Conservation (phyloP, 1,284 basidiomycete species). For the Ustilago trichophora region DNA sequence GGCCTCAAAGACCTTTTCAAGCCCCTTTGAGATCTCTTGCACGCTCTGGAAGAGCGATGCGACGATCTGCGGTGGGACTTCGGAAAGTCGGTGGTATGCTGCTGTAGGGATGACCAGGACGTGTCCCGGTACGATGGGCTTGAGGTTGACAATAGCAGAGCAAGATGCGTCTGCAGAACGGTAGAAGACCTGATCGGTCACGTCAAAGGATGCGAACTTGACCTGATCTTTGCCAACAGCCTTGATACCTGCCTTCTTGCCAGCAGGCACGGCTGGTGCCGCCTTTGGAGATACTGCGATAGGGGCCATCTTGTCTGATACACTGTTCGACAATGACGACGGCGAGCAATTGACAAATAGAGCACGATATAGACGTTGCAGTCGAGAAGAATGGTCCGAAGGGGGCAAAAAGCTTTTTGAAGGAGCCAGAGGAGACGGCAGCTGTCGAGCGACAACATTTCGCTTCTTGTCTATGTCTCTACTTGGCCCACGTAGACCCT, state of each 20-base stretch:
- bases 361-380: conserved; percentile 20
- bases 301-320: conserved; percentile 25
- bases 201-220: conserved; percentile 50
- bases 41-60: conserved; percentile 55
- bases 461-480: neutral
- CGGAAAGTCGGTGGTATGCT: conserved; percentile 46
- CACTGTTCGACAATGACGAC: neutral
- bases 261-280: conserved; percentile 16
- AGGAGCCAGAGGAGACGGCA: neutral
- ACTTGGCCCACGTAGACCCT: neutral
- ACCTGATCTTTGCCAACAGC: conserved; percentile 4
- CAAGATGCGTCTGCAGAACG: conserved; percentile 18
- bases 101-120: conserved; percentile 59
- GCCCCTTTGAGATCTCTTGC: conserved; percentile 46
- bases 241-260: neutral
- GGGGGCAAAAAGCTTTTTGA: conserved; percentile 27
- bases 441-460: conserved; percentile 10
- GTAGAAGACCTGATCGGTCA: conserved; percentile 51
- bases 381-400: conserved; percentile 21
- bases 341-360: neutral
- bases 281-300: conserved; percentile 35
- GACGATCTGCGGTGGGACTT: conserved; percentile 44
- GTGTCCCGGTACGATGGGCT: conserved; percentile 64
- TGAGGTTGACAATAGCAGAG: conserved; percentile 62
- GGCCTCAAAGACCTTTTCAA: conserved; percentile 53